phyloP scores from a whole-genome alignment of 495 filamentous ascomycete species.

The Mycothermus thermophilus region DNA sequence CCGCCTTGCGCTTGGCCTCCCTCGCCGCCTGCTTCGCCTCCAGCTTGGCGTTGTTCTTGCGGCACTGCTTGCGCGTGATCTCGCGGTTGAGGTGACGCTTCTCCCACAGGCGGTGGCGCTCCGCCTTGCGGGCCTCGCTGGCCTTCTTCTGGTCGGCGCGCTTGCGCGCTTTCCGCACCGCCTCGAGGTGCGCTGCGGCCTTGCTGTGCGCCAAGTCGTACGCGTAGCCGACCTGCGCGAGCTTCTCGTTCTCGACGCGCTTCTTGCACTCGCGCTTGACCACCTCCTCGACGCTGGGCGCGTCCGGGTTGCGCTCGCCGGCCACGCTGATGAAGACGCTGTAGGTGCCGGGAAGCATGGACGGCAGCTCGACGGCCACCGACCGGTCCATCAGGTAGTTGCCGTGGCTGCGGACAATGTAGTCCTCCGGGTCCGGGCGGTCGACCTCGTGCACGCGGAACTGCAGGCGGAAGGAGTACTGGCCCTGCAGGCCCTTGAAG shows the following conservation, averaged over 20 bases:
- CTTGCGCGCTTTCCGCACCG: constrained; percentile 40
- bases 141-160: constrained; percentile 36
- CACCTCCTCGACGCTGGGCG: constrained; percentile 51
- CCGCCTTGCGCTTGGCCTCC: constrained; percentile 25
- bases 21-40: constrained; percentile 21
- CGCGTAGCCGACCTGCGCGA: constrained; percentile 68
- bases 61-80: constrained; percentile 32
- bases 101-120: constrained; percentile 35
- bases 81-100: constrained; percentile 34
- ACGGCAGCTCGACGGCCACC: constrained; percentile 35
- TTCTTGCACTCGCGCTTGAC: constrained; percentile 52
- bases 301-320: constrained; percentile 43
- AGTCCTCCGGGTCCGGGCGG: constrained; percentile 66
- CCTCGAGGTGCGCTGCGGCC: constrained; percentile 48
- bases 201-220: constrained; percentile 89
- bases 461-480: constrained; percentile 70
- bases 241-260: constrained; percentile 58
- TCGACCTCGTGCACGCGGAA: constrained; percentile 61
- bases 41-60: constrained; percentile 28
- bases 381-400: constrained; percentile 47
- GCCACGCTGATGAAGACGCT: constrained; percentile 70
- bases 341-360: constrained; percentile 67
- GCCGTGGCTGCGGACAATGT: constrained; percentile 71
- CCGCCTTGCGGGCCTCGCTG: constrained; percentile 27
- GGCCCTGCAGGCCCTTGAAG: constrained; percentile 68